A percentile compares a stretch with the other conserved stretches of the same genome.
phyloP scores from a whole-genome alignment of 768 basidiomycete genomes.

The Kwoniella sp. region DNA sequence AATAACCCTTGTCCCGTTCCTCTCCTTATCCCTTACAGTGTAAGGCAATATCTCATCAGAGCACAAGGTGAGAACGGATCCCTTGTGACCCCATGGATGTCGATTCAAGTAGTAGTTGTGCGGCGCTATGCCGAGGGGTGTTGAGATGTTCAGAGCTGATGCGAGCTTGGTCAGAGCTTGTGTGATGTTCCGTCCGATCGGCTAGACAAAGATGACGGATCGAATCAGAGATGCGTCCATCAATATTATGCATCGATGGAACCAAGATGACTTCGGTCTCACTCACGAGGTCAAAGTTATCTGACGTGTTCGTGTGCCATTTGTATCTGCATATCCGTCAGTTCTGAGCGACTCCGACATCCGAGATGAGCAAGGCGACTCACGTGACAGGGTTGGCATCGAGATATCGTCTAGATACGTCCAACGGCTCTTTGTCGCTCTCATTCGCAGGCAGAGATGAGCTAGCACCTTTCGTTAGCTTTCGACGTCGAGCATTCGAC shows the following conservation, averaged over 20 bases:
- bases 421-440: constrained; percentile 21
- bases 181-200: constrained; percentile 35
- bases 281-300: constrained; percentile 52
- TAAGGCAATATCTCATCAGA: constrained; percentile 62
- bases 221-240: too few species aligned
- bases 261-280: constrained; percentile 53
- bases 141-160: constrained; percentile 62
- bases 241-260: too few species aligned
- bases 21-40: constrained; percentile 58
- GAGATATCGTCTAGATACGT: constrained; percentile 62
- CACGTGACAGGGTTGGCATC: constrained; percentile 34
- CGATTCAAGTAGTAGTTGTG: constrained; percentile 67
- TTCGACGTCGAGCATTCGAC: too few species aligned
- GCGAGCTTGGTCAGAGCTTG: constrained; percentile 28
- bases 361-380: neutral
- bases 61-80: constrained; percentile 51
- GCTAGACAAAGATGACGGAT: constrained; percentile 22
- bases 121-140: constrained; percentile 71
- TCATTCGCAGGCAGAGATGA: constrained; percentile 16
- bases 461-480: constrained; percentile 1
- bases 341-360: neutral
- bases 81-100: constrained; percentile 55
- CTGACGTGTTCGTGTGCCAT: constrained; percentile 65
- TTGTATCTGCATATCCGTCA: constrained; percentile 47
- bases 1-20: constrained; percentile 37